phyloP scores from a whole-genome alignment of 345 rosid species.

The Citrus mangshanensis region DNA sequence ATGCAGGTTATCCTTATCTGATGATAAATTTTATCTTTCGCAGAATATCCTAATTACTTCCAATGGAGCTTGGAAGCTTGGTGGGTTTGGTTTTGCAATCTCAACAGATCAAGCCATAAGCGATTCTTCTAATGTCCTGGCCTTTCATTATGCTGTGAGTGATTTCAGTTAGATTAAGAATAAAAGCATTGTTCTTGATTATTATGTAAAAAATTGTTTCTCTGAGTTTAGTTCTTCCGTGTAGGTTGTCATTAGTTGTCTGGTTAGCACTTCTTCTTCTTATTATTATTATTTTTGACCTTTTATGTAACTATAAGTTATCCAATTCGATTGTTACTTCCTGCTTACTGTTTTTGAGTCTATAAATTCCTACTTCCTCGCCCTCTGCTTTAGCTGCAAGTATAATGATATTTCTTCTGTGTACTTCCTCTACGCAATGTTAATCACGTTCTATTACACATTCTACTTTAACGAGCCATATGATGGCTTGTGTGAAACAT shows the following conservation, averaged over 20 bases:
- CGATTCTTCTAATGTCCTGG: slow-evolving; percentile 47
- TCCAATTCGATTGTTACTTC: background rate
- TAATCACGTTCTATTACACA: background rate
- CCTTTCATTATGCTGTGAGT: slow-evolving; percentile 92
- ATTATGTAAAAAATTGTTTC: background rate
- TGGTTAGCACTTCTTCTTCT: background rate
- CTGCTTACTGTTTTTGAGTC: background rate
- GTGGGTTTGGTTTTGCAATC: slow-evolving; percentile 91
- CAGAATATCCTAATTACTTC: slow-evolving; percentile 91
- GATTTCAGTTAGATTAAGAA: slow-evolving; percentile 6
- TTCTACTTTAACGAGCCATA: background rate
- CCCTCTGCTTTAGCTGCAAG: background rate
- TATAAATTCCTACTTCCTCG: background rate
- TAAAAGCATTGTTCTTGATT: background rate
- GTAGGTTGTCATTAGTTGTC: background rate
- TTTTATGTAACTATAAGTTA: background rate
- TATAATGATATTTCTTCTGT: background rate
- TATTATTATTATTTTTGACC: background rate
- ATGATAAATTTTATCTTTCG: slow-evolving; percentile 14
- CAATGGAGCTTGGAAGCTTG: slow-evolving; percentile 97
- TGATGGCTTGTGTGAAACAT: background rate
- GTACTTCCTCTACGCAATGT: background rate
- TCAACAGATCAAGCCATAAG: slow-evolving; percentile 56
- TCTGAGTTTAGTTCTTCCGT: background rate
- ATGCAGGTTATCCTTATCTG: background rate